Evolutionary conservation across 257 asterid genomes (phyloP).

Genomic region (Scutellaria baicalensis): DNA sequence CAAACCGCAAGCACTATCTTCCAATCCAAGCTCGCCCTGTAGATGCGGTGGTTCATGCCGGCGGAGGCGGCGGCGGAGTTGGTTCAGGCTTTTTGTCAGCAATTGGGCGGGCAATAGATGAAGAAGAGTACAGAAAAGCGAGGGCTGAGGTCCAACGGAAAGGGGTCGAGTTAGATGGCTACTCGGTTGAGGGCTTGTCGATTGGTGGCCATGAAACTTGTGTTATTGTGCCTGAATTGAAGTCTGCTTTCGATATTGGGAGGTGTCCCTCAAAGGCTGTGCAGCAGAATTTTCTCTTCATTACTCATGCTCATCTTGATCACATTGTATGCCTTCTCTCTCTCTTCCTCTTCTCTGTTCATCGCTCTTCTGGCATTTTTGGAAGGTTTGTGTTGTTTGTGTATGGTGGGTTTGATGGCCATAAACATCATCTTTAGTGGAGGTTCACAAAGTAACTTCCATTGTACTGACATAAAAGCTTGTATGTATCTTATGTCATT

Average conservation of each 20-base stretch:
- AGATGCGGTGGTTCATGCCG: constrained; percentile 11
- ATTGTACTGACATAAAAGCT: neutral
- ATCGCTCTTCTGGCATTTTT: neutral
- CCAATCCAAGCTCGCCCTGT: constrained; percentile 19
- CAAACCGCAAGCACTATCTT: constrained; percentile 1
- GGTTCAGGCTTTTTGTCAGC: constrained; percentile 66
- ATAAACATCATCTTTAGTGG: neutral
- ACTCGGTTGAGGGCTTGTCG: constrained; percentile 76
- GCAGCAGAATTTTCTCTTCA: constrained; percentile 82
- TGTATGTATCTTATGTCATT: neutral
- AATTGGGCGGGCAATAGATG: constrained; percentile 82
- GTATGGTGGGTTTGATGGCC: neutral
- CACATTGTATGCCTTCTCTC: constrained; percentile 59
- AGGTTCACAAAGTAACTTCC: neutral
- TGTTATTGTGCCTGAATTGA: constrained; percentile 85
- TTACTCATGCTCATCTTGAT: constrained; percentile 97
- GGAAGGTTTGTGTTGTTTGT: neutral
- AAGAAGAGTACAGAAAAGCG: constrained; percentile 92
- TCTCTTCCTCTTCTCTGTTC: neutral
- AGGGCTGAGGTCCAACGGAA: constrained; percentile 75
- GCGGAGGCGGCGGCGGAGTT: constrained; percentile 8
- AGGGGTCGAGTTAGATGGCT: constrained; percentile 61
- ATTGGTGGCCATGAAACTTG: constrained; percentile 97
- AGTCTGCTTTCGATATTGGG: constrained; percentile 91
- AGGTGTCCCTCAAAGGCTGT: constrained; percentile 89